A percentile compares a stretch with the other conserved stretches of the same genome.
These are phyloP conservation scores for Claviceps arundinis DNA, from an alignment of 2,329 filamentous ascomycete genomes.

Conservation along the genomic window DNA sequence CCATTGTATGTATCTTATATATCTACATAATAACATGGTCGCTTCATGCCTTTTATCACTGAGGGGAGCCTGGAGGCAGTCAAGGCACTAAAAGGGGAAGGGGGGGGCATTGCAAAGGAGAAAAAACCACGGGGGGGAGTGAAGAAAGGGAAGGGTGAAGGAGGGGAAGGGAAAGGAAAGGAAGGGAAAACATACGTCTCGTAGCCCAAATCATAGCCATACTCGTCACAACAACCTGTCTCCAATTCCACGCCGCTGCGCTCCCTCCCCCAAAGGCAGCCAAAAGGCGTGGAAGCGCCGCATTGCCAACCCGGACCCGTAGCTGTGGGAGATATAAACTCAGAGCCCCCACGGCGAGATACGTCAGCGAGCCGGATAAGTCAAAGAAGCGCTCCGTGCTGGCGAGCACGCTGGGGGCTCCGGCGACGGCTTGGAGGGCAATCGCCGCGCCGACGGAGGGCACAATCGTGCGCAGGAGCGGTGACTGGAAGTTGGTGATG, in stretches of 20 bases:
- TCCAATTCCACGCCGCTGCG: conserved; percentile 39
- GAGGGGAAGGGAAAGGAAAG: no score
- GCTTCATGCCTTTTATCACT: no score
- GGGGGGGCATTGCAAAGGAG: no score
- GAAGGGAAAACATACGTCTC: conserved; percentile 30
- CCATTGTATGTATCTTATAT: no score
- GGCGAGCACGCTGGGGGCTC: conserved; percentile 45
- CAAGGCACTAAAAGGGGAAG: no score
- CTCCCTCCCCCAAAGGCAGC: conserved; percentile 7
- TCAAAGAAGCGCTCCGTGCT: conserved; percentile 58
- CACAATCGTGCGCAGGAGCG: conserved; percentile 48
- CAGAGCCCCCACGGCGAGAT: conserved; percentile 49
- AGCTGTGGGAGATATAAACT: conserved; percentile 48
- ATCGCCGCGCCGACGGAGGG: conserved; percentile 50
- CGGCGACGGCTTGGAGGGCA: conserved; percentile 48
- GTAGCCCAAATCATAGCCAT: conserved; percentile 43
- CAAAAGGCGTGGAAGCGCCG: conserved; percentile 19
- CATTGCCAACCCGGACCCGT: conserved; percentile 31
- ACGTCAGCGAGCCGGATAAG: conserved; percentile 51
- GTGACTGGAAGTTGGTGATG: conserved; percentile 46
- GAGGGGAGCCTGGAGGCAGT: no score
- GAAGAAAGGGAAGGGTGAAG: no score
- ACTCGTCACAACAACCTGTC: conserved; percentile 29
- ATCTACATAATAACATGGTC: no score
- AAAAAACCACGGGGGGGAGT: no score